Evolutionary conservation across 2,329 filamentous ascomycete genomes (phyloP).

Genomic region (Cryphonectria parasitica): DNA sequence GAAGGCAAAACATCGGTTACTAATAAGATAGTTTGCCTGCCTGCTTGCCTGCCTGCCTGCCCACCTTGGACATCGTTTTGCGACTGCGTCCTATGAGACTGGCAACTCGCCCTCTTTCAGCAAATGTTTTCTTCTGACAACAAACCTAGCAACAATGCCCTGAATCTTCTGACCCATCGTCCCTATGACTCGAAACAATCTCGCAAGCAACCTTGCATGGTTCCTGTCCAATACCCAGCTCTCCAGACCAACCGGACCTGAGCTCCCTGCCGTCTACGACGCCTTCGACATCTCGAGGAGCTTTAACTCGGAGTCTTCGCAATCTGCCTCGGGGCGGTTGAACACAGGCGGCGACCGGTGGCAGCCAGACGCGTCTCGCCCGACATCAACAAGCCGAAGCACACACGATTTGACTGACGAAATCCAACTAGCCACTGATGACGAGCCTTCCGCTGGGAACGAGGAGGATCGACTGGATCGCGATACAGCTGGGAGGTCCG

Average conservation of each 20-base stretch:
- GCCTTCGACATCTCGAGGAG: conserved; percentile 34
- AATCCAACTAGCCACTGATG: conserved; percentile 32
- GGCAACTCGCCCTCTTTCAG: not conserved
- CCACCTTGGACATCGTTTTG: not conserved
- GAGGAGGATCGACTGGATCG: conserved; percentile 5
- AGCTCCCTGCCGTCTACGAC: conserved; percentile 41
- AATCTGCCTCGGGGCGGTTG: conserved; percentile 17
- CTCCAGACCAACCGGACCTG: conserved; percentile 43
- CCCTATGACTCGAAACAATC: conserved; percentile 66
- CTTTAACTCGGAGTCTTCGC: conserved; percentile 31
- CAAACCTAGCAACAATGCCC: conserved; percentile 22
- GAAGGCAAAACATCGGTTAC: not conserved
- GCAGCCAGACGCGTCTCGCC: conserved; percentile 12
- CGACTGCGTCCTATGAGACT: not conserved
- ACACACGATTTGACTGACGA: conserved; percentile 22
- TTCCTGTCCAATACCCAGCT: conserved; percentile 53
- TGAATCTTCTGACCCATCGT: conserved; percentile 42
- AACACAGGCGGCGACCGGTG: conserved; percentile 6
- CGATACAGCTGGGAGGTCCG: conserved; percentile 30
- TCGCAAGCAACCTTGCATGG: conserved; percentile 61
- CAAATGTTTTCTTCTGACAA: not conserved
- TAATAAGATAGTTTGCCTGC: not conserved
- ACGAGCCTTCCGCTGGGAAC: conserved; percentile 18
- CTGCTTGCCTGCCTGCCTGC: not conserved
- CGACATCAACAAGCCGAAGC: conserved; percentile 11